phyloP scores from a whole-genome alignment of 176 grass and related monocot genomes.

The sorghum (Sorghum bicolor) region DNA sequence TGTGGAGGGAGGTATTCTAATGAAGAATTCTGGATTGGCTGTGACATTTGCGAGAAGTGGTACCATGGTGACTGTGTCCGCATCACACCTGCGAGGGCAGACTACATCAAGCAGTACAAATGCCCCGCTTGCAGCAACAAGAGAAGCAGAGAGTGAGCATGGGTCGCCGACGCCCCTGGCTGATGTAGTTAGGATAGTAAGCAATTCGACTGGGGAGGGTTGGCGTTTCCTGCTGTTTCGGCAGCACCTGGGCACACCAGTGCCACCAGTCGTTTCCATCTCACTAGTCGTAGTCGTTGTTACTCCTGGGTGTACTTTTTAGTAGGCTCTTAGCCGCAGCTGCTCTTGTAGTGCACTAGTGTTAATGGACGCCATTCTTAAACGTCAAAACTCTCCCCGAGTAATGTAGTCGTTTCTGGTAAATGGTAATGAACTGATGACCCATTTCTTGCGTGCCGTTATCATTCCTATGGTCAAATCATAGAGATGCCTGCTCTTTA shows the following conservation, averaged over 20 bases:
- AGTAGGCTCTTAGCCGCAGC: background rate
- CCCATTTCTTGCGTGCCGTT: background rate
- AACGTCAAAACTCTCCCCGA: background rate
- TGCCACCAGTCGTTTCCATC: background rate
- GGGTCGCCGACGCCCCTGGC: background rate
- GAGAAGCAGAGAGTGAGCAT: slow-evolving; percentile 37
- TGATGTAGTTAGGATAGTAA: slow-evolving; percentile 5
- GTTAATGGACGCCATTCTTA: background rate
- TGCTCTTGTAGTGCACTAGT: background rate
- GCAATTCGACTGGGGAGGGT: background rate
- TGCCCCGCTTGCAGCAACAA: slow-evolving; percentile 66
- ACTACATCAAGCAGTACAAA: slow-evolving; percentile 58
- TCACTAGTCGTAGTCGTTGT: background rate
- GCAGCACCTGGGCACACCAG: background rate
- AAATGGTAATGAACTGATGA: background rate
- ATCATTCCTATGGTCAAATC: background rate
- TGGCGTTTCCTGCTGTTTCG: background rate
- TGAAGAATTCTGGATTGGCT: slow-evolving; percentile 67
- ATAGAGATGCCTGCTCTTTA: background rate
- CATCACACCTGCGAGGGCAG: slow-evolving; percentile 56
- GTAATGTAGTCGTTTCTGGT: slow-evolving; percentile 16
- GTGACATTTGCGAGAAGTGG: slow-evolving; percentile 70
- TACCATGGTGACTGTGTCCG: slow-evolving; percentile 75
- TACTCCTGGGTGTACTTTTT: background rate
- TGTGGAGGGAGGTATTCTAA: slow-evolving; percentile 35